Base-by-base conservation (phyloP, 148 eudicot species). In the Amaranthus cruentus region DNA sequence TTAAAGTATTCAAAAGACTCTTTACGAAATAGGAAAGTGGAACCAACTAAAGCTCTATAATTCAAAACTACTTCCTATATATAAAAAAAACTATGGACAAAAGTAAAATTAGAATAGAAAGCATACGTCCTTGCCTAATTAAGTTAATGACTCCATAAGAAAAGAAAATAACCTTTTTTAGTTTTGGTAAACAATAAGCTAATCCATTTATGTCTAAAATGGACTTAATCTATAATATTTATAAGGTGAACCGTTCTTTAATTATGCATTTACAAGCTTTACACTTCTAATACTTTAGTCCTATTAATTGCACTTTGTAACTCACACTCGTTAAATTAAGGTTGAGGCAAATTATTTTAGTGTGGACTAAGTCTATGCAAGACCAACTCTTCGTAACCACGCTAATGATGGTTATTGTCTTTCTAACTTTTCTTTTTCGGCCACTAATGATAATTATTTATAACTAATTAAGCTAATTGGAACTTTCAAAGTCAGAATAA, bases 401-500 rank as follows among this genome's bases (percentile, higher is more conserved):
- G 15, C 49, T 69, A 54, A 68, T 53, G 5, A 42, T 54, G 43
- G 43, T 54, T 42, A 54, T 51, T 9, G 38, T 54, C 46, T 68
- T 68, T 15, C 13, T 5, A 51, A 51, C 58, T 60, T 60, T 62
- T 60, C 48, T 60, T 58, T n/a, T 71, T 43, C 6, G 42, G 44
- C 47, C 54, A 48, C 53, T 59, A 62, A 62, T 50, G 11, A 13
- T 72, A 9, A 60, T 44, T 47, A 28, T 28, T 28, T 28, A 28
- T 28, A 28, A 28, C 38, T 28, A 28, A 28, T 6, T 57, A 4
- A 56, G 11, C 11, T 57, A 10, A 58, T 12, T 71, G 54, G 55
- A 42, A 58, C 66, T 62, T 59, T 57, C 21, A 59, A 47, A 59
- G 54, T 59, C 56, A 59, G 66, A 59, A 47, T 18, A 72, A 38